These are phyloP conservation scores for Baeospora myosura DNA, from an alignment of 1,284 basidiomycete species.

Conservation along the genomic window DNA sequence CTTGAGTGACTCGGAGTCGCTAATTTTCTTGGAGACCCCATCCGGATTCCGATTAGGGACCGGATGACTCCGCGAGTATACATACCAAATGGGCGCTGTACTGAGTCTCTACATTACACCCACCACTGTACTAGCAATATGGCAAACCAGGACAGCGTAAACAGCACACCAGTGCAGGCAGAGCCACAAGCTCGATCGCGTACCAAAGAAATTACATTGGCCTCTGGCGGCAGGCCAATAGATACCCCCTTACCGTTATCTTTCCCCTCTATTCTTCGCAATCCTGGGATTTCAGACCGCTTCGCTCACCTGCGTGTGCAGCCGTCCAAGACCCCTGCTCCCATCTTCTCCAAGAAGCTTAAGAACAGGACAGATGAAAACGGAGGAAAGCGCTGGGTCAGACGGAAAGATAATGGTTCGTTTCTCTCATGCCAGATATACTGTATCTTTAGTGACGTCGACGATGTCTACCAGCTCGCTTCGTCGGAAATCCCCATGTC, in stretches of 20 bases:
- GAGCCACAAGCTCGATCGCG: no score
- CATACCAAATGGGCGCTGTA: no score
- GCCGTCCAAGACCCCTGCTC: slow-evolving; percentile 10
- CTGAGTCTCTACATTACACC: no score
- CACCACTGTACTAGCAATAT: no score
- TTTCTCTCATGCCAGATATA: slow-evolving; percentile 6
- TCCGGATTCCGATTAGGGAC: no score
- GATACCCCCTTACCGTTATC: slow-evolving; percentile 46
- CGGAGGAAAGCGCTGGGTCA: slow-evolving; percentile 69
- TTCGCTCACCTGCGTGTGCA: slow-evolving; percentile 42
- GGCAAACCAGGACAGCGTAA: no score
- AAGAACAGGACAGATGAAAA: slow-evolving; percentile 46
- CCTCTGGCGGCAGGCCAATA: no score
- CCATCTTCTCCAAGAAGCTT: slow-evolving; percentile 20
- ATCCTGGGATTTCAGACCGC: slow-evolving; percentile 41
- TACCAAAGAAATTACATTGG: no score
- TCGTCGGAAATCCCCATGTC: slow-evolving; percentile 65
- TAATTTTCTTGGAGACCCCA: no score
- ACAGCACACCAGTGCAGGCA: no score
- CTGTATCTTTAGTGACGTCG: slow-evolving; percentile 4
- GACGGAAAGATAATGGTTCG: slow-evolving; percentile 71
- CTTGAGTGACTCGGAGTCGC: no score
- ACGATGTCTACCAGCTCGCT: slow-evolving; percentile 40
- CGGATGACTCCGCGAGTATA: no score
- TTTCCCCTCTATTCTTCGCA: slow-evolving; percentile 62